Evolutionary conservation across 306 rosid genomes (phyloP), one percentile per base, ranked within the genome.

Genomic region (Gillenia trifoliata): DNA sequence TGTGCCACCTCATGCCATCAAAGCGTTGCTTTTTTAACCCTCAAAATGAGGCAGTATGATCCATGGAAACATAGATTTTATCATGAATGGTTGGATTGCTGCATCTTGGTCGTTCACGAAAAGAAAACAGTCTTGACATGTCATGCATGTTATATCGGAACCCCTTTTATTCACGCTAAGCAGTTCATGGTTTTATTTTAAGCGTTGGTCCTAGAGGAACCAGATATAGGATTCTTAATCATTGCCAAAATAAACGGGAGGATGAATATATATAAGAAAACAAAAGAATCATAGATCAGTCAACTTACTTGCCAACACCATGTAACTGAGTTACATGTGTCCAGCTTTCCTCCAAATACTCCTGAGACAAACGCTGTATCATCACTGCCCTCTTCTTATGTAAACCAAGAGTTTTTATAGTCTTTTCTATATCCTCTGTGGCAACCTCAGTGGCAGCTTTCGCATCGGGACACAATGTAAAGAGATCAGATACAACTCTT

Each of bases 281-380:
- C 16, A 69, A 61, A 26, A 19, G 28, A 59, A 33, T 30, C 15
- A 25, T 62, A 70, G 71, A 36, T 50, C 65, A 34, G 80, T 49
- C 19, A 60, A 57, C 71, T 56, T 87, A 89, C 97, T 86, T 92
- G 85, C 96, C 97, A 75, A 92, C 85, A n/a, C 93, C 91, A 52
- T 78, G 87, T 77, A 92, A 77, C 61, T 88, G 77, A 72, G 97
- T 86, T n/a, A 88, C 97, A 56, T 89, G 84, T 31, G 87, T 92
- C 97, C 96, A 92, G 52, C 69, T 75, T 30, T 75, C 88, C 36
- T 74, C 65, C 80, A 92, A 68, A 81, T 92, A 92, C 66, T 88
- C 86, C 30, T 16, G 36, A 76, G 97, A 89, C 31, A 90, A 70
- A 6, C 85, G 90, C 19, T 88, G 79, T 63, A 92, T 73, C 77